phyloP scores from a whole-genome alignment of 2,329 filamentous ascomycete genomes.

The Alternaria brassicicola region DNA sequence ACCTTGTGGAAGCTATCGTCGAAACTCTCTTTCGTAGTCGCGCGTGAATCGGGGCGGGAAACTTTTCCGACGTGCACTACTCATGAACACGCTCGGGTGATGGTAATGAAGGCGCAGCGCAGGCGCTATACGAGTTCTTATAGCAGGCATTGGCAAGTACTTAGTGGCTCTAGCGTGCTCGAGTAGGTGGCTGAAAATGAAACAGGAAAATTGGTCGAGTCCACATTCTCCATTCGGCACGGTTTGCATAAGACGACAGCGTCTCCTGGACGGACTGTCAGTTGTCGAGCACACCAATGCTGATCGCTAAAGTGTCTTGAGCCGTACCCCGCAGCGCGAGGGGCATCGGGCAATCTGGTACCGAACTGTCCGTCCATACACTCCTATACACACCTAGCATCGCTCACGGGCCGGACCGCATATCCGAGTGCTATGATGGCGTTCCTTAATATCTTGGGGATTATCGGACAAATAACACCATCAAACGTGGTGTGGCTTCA shows the following conservation, averaged over 20 bases:
- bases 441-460: neutral
- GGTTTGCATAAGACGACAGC: neutral
- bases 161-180: neutral
- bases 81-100: neutral
- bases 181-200: neutral
- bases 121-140: neutral
- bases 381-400: neutral
- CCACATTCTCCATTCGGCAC: neutral
- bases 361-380: constrained; percentile 35
- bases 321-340: constrained; percentile 16
- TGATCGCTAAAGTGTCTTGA: neutral
- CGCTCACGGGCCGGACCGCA: constrained; percentile 26
- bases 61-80: neutral
- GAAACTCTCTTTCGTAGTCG: neutral
- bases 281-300: neutral
- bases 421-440: constrained; percentile 17
- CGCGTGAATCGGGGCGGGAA: neutral
- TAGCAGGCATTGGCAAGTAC: neutral
- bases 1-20: neutral
- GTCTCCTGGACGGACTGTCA: neutral
- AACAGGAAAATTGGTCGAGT: neutral
- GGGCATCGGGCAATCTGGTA: constrained; percentile 22
- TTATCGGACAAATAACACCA: constrained; percentile 2
- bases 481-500: neutral
- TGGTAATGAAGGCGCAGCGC: neutral